These are phyloP conservation scores for Micractinium sp. DNA, from an alignment of 139 green algal genomes.

Conservation along the genomic window DNA sequence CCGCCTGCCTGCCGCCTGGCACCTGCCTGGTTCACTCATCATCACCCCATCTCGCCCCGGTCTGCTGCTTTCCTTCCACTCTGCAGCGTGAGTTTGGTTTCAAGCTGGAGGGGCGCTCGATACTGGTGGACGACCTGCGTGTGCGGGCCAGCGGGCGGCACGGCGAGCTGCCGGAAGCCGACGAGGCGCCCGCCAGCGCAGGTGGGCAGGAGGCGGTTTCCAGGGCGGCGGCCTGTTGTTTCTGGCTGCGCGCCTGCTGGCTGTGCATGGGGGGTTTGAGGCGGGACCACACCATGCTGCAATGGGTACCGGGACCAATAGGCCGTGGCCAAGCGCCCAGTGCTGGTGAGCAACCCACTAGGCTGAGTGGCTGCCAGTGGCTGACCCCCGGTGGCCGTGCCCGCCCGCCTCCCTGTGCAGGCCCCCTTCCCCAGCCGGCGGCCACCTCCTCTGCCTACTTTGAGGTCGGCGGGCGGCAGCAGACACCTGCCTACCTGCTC, in stretches of 20 bases:
- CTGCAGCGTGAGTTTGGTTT: constrained; percentile 92
- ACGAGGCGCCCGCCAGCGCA: not conserved
- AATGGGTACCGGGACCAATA: not conserved
- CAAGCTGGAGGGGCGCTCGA: constrained; percentile 72
- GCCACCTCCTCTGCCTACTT: constrained; percentile 63
- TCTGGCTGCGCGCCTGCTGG: too few species aligned
- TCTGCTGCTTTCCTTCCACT: too few species aligned
- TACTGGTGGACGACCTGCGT: constrained; percentile 92
- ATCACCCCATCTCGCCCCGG: not conserved
- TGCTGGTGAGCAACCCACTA: not conserved
- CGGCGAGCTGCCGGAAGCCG: not conserved
- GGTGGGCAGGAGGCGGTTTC: constrained; percentile 8
- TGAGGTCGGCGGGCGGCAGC: constrained; percentile 64
- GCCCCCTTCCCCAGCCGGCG: constrained; percentile 57
- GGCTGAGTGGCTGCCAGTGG: not conserved
- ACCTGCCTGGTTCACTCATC: not conserved
- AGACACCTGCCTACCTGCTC: constrained; percentile 84
- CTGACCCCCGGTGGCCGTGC: not conserved
- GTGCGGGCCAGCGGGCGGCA: constrained; percentile 56
- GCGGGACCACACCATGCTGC: not conserved
- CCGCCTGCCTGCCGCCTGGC: not conserved
- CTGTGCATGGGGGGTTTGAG: not conserved
- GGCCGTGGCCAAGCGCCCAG: not conserved
- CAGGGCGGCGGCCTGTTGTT: not conserved
- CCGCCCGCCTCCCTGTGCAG: not conserved